Base-by-base conservation (phyloP, 2,329 filamentous ascomycete species). In the Fusarium algeriense region DNA sequence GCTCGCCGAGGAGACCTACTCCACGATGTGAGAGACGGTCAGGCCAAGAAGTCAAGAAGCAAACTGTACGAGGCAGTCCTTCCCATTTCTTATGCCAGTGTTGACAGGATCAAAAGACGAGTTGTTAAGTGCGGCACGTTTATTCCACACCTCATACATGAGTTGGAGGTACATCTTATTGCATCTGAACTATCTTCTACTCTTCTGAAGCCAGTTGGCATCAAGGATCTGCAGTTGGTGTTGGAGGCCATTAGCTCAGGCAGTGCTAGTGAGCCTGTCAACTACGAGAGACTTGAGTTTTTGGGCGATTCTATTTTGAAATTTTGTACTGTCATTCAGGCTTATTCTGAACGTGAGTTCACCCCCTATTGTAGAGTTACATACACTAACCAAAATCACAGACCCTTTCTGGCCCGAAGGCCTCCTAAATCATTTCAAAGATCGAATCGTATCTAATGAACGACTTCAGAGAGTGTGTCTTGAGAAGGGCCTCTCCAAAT, bases 241-340 rank as follows among this genome's bases (percentile, higher is more conserved):
- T 78, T 90, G 3, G 90, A 89, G 13, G 94, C 95, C 2, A 91
- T 97, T 53, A 92, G 88, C 54, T 84, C 93, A 1, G 88, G 90
- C 0, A 85, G 84, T 3, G 89, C 93, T 0, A 77, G 80, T 5
- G 89, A 90, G 50, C 78, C 82, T 2, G 86, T 85, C 0, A 87
- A 97, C 70, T 98, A 98, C 77, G 92, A 98, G 75, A 86, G 92
- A 5, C 83, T 97, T 0, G 96, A 98, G 78, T 97, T 97, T 73
- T 82, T 98, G 0, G 96, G 96, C 0, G 95, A 98, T 75, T 90
- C 90, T 0, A 85, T 97, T 3, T 84, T 98, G 40, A 98, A 98
- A 76, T 88, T 91, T 61, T 89, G 88, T 49, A 86, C 92, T 0
- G 89, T 90, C 0, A 78, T 93, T 3, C 91, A 94, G 60, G 84